phyloP scores from a whole-genome alignment of 108 stramenopile species.

The Stephanodiscus triporus region DNA sequence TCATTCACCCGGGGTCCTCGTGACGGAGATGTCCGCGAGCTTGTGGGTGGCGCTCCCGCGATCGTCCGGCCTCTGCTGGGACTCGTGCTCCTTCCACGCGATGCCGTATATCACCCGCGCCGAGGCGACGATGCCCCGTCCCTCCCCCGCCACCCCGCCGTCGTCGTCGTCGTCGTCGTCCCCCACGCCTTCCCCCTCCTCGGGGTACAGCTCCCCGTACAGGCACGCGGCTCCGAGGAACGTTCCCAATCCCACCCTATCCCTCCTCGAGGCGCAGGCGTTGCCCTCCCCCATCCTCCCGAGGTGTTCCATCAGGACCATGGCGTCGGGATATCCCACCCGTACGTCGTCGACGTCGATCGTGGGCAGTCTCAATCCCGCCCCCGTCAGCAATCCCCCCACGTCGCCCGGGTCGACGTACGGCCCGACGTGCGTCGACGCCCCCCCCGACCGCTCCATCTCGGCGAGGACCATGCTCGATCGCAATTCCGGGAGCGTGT shows the following conservation, averaged over 20 bases:
- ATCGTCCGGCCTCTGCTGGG: conserved; percentile 86
- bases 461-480: conserved; percentile 87
- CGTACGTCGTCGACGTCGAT: conserved; percentile 95
- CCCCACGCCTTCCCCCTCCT: conserved; percentile 59
- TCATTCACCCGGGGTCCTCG: conserved; percentile 17
- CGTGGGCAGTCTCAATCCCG: conserved; percentile 92
- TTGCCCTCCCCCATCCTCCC: conserved; percentile 96
- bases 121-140: conserved; percentile 56
- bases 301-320: conserved; percentile 94
- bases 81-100: conserved; percentile 96
- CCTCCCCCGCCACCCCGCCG: conserved; percentile 37
- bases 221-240: conserved; percentile 91
- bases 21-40: conserved; percentile 62
- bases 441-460: conserved; percentile 91
- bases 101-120: conserved; percentile 95
- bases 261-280: conserved; percentile 66
- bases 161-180: conserved; percentile 18
- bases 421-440: conserved; percentile 92
- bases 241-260: conserved; percentile 72
- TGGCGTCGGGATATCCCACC: conserved; percentile 86
- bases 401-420: conserved; percentile 93
- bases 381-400: conserved; percentile 81
- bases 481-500: conserved; percentile 92
- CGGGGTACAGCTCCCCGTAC: conserved; percentile 86
- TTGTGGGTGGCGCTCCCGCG: conserved; percentile 79